Evolutionary conservation across 2,329 filamentous ascomycete species (phyloP).

Genomic region (Paramyrothecium sp.): DNA sequence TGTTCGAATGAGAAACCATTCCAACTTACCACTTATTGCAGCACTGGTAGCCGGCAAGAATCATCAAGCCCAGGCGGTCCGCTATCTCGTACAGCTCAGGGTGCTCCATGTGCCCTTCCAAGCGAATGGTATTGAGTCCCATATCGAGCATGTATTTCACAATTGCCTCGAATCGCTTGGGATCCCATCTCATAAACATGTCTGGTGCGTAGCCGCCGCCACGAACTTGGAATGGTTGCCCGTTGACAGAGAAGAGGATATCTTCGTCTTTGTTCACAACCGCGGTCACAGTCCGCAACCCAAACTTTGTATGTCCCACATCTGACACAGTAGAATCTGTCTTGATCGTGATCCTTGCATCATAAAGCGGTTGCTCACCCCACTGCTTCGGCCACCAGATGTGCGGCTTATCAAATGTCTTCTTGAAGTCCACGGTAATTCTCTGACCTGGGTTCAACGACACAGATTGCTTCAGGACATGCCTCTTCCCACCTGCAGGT

Average conservation of each 20-base stretch:
- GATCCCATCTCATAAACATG: conserved; percentile 59
- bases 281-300: conserved; percentile 41
- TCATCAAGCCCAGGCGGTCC: conserved; percentile 59
- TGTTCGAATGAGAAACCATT: background rate
- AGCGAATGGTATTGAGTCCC: conserved; percentile 61
- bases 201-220: conserved; percentile 61
- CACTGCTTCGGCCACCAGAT: conserved; percentile 64
- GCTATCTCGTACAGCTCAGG: conserved; percentile 58
- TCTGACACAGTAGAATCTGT: conserved; percentile 27
- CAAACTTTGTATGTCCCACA: conserved; percentile 20
- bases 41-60: conserved; percentile 64
- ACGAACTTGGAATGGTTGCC: conserved; percentile 55
- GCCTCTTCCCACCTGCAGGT: conserved; percentile 19
- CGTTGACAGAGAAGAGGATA: conserved; percentile 55
- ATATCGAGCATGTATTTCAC: conserved; percentile 56
- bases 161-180: conserved; percentile 43
- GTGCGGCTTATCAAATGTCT: conserved; percentile 38
- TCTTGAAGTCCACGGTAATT: conserved; percentile 31
- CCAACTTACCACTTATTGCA: conserved; percentile 58
- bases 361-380: conserved; percentile 56
- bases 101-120: conserved; percentile 66
- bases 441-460: conserved; percentile 34
- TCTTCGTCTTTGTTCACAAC: conserved; percentile 51
- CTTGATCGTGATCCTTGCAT: conserved; percentile 23
- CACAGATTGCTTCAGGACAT: conserved; percentile 27